Evolutionary conservation across 208 protist genomes (phyloP).

Genomic region (Wallacemonas sp.): DNA sequence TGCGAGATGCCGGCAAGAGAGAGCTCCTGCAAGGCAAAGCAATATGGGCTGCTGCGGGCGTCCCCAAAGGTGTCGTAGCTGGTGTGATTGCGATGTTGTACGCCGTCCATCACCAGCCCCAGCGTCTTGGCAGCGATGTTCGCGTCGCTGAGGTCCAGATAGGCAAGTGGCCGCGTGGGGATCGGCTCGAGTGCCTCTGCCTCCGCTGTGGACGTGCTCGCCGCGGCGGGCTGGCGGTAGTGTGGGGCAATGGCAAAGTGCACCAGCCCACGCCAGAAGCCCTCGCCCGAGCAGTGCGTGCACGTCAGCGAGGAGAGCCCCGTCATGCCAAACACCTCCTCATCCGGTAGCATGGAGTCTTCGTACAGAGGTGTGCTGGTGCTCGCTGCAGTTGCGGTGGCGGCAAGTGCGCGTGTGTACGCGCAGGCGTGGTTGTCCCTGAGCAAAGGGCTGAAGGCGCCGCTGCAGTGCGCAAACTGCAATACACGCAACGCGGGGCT

Average conservation of each 20-base stretch:
- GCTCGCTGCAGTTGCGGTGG: not conserved
- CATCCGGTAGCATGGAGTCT: not conserved
- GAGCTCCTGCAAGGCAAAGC: slow-evolving; percentile 5
- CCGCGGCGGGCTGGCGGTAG: not conserved
- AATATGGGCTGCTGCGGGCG: not conserved
- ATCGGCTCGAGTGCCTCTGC: too few species aligned
- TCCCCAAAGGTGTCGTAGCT: not conserved
- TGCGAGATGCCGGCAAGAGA: not conserved
- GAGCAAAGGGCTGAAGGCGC: not conserved
- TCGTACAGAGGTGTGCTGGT: too few species aligned
- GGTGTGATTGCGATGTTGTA: not conserved
- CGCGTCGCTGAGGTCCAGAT: not conserved
- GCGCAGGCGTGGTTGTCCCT: not conserved
- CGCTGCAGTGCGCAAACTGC: slow-evolving; percentile 16
- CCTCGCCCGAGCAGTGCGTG: slow-evolving; percentile 18
- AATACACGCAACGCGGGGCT: slow-evolving; percentile 7
- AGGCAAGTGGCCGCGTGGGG: not conserved
- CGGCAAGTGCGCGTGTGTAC: not conserved
- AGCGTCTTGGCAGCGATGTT: not conserved
- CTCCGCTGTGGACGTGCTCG: too few species aligned
- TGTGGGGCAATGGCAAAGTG: not conserved
- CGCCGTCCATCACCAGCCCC: not conserved
- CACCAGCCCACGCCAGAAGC: slow-evolving; percentile 12
- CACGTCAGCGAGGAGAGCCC: slow-evolving; percentile 10
- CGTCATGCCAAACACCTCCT: not conserved